phyloP scores from a whole-genome alignment of 371 early-diverging fungal species.

The Apophysomyces elegans region DNA sequence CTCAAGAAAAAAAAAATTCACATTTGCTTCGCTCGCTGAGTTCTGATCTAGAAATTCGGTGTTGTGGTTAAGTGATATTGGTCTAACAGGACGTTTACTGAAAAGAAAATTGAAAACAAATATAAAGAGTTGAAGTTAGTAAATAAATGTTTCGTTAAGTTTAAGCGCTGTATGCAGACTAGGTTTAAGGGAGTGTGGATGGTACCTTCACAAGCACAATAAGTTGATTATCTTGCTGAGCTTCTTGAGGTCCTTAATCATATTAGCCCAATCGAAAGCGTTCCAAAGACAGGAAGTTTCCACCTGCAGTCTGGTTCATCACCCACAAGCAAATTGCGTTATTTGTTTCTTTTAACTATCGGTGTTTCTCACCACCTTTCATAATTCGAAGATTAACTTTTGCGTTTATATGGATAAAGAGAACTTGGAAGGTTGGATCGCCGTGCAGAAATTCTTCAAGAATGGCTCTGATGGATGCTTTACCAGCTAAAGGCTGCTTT shows the following conservation, averaged over 20 bases:
- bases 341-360: background rate
- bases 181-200: background rate
- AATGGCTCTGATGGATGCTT: constrained; percentile 5
- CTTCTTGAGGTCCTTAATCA: background rate
- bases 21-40: no score
- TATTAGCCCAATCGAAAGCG: background rate
- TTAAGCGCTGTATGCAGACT: no score
- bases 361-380: background rate
- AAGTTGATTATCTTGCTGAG: background rate
- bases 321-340: background rate
- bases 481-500: constrained; percentile 15
- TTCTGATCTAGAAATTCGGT: no score
- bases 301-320: background rate
- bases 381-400: constrained; percentile 2
- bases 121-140: no score
- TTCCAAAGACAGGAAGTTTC: background rate
- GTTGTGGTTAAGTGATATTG: no score
- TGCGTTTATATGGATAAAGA: constrained; percentile 16
- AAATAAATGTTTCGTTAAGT: no score
- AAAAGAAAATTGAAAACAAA: no score
- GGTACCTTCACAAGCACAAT: constrained; percentile 2
- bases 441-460: constrained; percentile 12
- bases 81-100: no score
- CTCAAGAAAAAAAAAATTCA: no score
- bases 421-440: background rate